Percentiles rank a stretch among this genome's conserved stretches.
These are phyloP conservation scores for Antarctomyces pellizariae DNA, from an alignment of 495 filamentous ascomycete species.

Conservation along the genomic window DNA sequence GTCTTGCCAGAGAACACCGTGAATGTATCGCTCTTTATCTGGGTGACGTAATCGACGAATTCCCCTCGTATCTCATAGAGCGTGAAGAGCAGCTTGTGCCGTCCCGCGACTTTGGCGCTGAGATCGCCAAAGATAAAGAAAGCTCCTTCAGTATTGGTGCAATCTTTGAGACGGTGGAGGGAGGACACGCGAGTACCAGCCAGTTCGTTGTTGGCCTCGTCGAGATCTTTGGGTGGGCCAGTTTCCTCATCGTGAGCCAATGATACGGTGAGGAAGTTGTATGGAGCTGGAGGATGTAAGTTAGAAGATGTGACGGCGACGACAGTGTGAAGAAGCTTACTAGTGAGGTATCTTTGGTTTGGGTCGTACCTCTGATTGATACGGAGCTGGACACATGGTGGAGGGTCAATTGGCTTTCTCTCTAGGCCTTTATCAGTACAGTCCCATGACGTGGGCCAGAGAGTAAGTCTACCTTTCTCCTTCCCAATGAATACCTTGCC, in stretches of 20 bases:
- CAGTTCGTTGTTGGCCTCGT: conserved; percentile 26
- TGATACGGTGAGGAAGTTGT: conserved; percentile 76
- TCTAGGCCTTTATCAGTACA: conserved; percentile 25
- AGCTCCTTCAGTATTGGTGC: conserved; percentile 74
- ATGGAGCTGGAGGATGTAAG: conserved; percentile 33
- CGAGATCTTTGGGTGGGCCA: too few relatives aligned
- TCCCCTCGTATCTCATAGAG: conserved; percentile 55
- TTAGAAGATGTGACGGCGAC: not conserved
- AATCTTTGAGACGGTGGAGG: conserved; percentile 77
- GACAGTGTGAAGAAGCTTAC: conserved; percentile 10
- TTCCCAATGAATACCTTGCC: conserved; percentile 49
- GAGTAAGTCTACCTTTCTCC: conserved; percentile 32
- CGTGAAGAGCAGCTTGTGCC: conserved; percentile 60
- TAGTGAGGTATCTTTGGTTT: conserved; percentile 49
- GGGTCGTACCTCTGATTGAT: conserved; percentile 50
- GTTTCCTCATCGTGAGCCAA: too few relatives aligned
- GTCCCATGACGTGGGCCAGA: conserved; percentile 1
- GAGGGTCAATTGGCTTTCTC: conserved; percentile 86
- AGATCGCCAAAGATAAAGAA: conserved; percentile 97
- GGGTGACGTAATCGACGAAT: conserved; percentile 41
- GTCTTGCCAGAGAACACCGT: conserved; percentile 53
- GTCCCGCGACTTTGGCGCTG: conserved; percentile 61
- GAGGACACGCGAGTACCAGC: conserved; percentile 77
- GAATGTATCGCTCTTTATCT: conserved; percentile 50
- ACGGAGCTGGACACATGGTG: conserved; percentile 70